A percentile compares a stretch with the other conserved stretches of the same genome.
Conservation (phyloP, 163 green algal species). For the Prototheca stagnorum region DNA sequence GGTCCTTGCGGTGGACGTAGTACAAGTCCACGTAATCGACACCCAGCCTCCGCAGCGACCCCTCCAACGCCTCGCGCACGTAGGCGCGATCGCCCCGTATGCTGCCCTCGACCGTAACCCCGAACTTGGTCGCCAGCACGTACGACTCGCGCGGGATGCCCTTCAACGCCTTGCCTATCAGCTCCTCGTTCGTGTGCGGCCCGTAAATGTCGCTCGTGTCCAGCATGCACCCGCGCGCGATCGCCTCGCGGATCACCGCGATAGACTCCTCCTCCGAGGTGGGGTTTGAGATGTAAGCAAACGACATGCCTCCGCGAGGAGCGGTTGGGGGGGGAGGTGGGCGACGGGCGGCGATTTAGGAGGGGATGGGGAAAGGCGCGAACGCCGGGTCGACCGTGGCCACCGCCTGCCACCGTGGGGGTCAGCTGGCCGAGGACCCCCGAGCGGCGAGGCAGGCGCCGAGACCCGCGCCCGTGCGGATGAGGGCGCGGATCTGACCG, state of each 20-base stretch:
- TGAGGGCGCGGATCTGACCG: too few species aligned
- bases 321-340: too few species aligned
- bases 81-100: slow-evolving; percentile 11
- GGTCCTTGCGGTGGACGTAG: slow-evolving; percentile 41
- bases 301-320: too few species aligned
- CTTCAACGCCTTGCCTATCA: slow-evolving; percentile 26
- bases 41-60: slow-evolving; percentile 21
- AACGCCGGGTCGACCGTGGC: too few species aligned
- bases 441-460: too few species aligned
- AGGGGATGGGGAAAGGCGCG: too few species aligned
- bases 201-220: slow-evolving; percentile 27
- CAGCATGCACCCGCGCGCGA: slow-evolving; percentile 19
- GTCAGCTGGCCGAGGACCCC: too few species aligned
- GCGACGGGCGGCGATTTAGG: too few species aligned
- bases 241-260: slow-evolving; percentile 8
- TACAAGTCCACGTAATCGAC: slow-evolving; percentile 25
- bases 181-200: slow-evolving; percentile 30
- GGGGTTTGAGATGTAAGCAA: too few species aligned
- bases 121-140: slow-evolving; percentile 35
- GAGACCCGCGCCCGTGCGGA: too few species aligned
- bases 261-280: too few species aligned
- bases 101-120: slow-evolving; percentile 13
- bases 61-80: slow-evolving; percentile 14
- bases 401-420: too few species aligned
- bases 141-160: slow-evolving; percentile 8